Conservation (phyloP, 2,329 filamentous ascomycete genomes). For the Ceratocystis smalleyi region DNA sequence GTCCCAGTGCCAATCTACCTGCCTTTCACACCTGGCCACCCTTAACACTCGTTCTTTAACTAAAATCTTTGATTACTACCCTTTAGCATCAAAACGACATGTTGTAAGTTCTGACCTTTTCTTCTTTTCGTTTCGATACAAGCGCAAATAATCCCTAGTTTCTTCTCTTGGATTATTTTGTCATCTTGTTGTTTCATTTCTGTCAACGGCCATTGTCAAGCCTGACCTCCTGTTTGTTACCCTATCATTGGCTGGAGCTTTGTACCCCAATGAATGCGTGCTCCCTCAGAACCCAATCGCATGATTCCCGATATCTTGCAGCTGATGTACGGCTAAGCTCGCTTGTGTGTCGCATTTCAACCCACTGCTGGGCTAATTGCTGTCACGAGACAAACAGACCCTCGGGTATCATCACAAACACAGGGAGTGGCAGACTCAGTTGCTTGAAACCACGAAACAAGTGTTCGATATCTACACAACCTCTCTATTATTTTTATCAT, state of each 20-base stretch:
- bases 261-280: constrained; percentile 4
- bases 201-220: neutral
- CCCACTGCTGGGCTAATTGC: neutral
- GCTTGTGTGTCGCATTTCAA: neutral
- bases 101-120: neutral
- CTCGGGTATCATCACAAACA: neutral
- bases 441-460: neutral
- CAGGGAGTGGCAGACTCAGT: neutral
- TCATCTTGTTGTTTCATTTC: neutral
- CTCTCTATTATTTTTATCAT: neutral
- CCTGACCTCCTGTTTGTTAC: neutral
- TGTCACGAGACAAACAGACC: neutral
- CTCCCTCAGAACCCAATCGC: neutral
- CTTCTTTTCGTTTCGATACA: neutral
- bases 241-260: constrained; percentile 2
- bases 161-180: neutral
- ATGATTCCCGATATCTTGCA: neutral
- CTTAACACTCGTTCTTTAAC: neutral
- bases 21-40: neutral
- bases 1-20: neutral
- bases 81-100: neutral
- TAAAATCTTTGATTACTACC: neutral
- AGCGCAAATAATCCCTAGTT: neutral
- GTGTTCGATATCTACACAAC: neutral
- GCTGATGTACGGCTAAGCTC: neutral